Base-by-base conservation (phyloP, 1,139 yeast species). In the Suzukiozyma palmioleophila region DNA sequence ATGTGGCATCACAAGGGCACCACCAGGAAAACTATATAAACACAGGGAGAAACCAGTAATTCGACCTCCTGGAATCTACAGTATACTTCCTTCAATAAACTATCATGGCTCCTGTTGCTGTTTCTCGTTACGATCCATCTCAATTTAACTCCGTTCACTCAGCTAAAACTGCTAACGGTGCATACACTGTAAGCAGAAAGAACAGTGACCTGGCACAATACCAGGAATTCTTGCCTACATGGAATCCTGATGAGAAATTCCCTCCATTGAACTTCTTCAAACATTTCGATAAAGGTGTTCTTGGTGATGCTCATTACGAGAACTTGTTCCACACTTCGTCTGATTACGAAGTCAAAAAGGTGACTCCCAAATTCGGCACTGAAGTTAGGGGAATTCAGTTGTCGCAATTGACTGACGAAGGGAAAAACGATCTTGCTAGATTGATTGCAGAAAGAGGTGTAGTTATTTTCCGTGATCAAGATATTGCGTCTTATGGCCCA, bases 251-350 rank as follows among this genome's bases (percentile, higher is more conserved):
- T 22, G 66, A 73, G 45, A 69, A 66, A 40, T 66, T 55, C 42
- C 59, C 63, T 12, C 72, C 79, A 12, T 65, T 73, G 46, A 62
- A 65, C 43, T 72, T 74, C 45, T 75, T 73, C 54, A 67, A 69
- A 45, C 73, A 67, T 50, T 55, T 58, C 26, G 85, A 79, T 47
- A 77, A 79, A 18, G 85, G 80, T 6, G 53, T 63, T 18, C 64
- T 69, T 40, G 85, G 80, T n/a, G 83, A 79, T 42, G 84, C 77
- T 42, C 76, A 82, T 4, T 81, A 79, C 56, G 79, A 78, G 46
- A 49, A 52, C 34, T 52, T 60, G 34, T 49, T 58, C 36, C 47
- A 51, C 6, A 29, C 33, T 8, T 34, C 33, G 26, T 14, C 26
- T 4, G 39, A 43, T 26, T 30, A 38, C 18, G 32, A 26, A 7